Conservation (phyloP, 106 monocot species). For the Acanthochlamys bracteata region DNA sequence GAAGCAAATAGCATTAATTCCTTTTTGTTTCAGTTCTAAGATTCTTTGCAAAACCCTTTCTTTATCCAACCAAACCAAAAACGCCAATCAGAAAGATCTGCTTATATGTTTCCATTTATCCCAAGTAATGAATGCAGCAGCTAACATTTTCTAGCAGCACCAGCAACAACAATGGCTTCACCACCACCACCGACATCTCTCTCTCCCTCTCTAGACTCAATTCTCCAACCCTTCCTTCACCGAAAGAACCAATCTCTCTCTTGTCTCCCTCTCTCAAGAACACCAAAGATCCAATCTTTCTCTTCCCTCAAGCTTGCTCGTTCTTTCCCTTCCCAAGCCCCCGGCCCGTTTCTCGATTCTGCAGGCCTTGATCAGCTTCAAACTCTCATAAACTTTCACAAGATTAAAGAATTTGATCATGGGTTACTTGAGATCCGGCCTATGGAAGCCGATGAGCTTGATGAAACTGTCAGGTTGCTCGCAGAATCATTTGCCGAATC, state of each 20-base stretch:
- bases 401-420: constrained; percentile 12
- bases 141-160: too few relatives aligned
- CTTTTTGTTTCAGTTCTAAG: too few relatives aligned
- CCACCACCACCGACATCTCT: too few relatives aligned
- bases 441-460: constrained; percentile 40
- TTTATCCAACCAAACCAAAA: too few relatives aligned
- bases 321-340: not conserved
- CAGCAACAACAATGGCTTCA: too few relatives aligned
- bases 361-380: constrained; percentile 20
- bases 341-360: constrained; percentile 28
- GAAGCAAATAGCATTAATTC: too few relatives aligned
- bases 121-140: too few relatives aligned
- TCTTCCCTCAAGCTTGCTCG: not conserved
- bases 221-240: constrained; percentile 19
- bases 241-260: too few relatives aligned
- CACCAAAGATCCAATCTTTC: not conserved
- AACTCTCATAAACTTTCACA: constrained; percentile 24
- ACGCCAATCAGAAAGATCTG: too few relatives aligned
- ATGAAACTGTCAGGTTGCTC: constrained; percentile 39
- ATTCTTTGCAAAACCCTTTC: too few relatives aligned
- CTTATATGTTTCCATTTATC: too few relatives aligned
- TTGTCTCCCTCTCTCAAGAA: too few relatives aligned
- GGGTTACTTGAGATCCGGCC: constrained; percentile 48
- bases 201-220: constrained; percentile 21
- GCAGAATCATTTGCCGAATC: constrained; percentile 62